These are phyloP conservation scores for Adenanthera pavonina DNA, from an alignment of 306 rosid genomes.

Conservation along the genomic window DNA sequence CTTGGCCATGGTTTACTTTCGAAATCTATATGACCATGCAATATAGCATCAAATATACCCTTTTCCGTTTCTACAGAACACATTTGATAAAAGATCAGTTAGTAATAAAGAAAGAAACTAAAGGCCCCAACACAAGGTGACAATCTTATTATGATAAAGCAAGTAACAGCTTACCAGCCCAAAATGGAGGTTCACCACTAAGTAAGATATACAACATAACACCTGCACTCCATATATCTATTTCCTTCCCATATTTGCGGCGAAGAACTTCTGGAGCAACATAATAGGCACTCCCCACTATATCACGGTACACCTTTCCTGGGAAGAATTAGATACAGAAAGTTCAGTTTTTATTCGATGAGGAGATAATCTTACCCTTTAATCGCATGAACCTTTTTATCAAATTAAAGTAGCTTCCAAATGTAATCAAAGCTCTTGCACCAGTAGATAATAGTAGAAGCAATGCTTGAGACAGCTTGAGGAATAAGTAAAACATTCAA, in stretches of 20 bases:
- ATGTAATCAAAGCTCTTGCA: neutral
- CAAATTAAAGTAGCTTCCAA: conserved; percentile 4
- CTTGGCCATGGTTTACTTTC: conserved; percentile 82
- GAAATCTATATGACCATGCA: conserved; percentile 80
- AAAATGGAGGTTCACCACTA: conserved; percentile 91
- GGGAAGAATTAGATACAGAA: conserved; percentile 36
- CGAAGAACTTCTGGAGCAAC: conserved; percentile 87
- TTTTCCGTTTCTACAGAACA: conserved; percentile 71
- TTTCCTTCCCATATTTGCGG: conserved; percentile 82
- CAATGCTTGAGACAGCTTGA: neutral
- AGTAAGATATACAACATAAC: conserved; percentile 81
- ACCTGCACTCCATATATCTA: conserved; percentile 91
- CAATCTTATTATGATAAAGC: neutral
- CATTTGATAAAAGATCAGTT: conserved; percentile 27
- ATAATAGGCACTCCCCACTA: conserved; percentile 90
- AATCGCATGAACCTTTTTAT: neutral
- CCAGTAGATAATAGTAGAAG: neutral
- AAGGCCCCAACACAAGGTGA: conserved; percentile 7
- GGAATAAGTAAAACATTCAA: conserved; percentile 10
- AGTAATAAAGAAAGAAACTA: neutral
- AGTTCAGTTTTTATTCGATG: neutral
- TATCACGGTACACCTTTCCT: conserved; percentile 79
- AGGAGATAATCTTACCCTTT: conserved; percentile 24
- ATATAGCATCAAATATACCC: conserved; percentile 86
- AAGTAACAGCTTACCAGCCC: conserved; percentile 72